A percentile compares a stretch with the other conserved stretches of the same genome.
These are phyloP conservation scores for Coemansia sp. DNA, from an alignment of 192 early-diverging fungal species.

Conservation along the genomic window DNA sequence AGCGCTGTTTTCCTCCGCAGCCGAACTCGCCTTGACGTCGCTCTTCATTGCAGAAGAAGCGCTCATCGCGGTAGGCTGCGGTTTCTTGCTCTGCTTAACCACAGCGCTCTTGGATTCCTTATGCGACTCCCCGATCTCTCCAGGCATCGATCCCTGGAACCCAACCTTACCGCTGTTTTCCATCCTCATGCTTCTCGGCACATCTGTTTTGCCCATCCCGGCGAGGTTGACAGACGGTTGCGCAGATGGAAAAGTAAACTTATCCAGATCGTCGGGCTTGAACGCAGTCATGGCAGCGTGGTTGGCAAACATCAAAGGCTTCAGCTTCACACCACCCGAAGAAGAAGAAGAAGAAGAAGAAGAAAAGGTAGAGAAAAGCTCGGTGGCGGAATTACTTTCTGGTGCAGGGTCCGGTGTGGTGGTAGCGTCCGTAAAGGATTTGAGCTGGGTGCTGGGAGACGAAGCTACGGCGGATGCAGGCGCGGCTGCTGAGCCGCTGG, in stretches of 20 bases:
- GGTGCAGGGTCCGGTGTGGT: neutral
- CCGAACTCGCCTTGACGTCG: neutral
- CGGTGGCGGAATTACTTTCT: neutral
- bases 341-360: no score
- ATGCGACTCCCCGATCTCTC: neutral
- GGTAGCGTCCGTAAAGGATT: neutral
- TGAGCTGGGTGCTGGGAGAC: neutral
- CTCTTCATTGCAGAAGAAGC: neutral
- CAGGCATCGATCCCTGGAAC: slow-evolving; percentile 14
- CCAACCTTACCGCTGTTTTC: slow-evolving; percentile 1
- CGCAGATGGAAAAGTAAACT: slow-evolving; percentile 49
- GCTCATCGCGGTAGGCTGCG: neutral
- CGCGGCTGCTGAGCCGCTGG: no score
- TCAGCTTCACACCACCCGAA: slow-evolving; percentile 14
- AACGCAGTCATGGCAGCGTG: slow-evolving; percentile 29
- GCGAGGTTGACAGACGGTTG: slow-evolving; percentile 38
- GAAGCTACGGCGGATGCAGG: neutral
- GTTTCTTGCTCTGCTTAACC: neutral
- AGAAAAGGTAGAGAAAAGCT: neutral
- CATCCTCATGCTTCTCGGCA: slow-evolving; percentile 5
- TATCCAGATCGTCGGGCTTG: slow-evolving; percentile 51
- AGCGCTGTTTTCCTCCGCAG: neutral
- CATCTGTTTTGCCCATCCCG: slow-evolving; percentile 7
- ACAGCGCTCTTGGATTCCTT: neutral
- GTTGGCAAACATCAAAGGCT: slow-evolving; percentile 35